Evolutionary conservation across 2,329 filamentous ascomycete genomes (phyloP), one percentile per base, ranked within the genome.

Genomic region (Penicillium sumatraense): DNA sequence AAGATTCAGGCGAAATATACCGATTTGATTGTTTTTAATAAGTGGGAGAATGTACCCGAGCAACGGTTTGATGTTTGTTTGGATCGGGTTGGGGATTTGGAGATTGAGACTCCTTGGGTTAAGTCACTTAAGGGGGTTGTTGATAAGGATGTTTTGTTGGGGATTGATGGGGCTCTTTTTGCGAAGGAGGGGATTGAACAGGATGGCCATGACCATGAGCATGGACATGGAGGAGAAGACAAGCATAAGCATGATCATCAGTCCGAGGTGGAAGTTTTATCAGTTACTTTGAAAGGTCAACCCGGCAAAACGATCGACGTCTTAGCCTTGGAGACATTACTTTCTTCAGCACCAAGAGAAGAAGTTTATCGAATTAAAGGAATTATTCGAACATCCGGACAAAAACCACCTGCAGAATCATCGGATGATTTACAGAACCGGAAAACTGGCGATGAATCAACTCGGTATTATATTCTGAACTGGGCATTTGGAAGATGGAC

Each of bases 401-500:
- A 59, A 57, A 69, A 75, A 1, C 75, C 72, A 0, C 75, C 78
- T 0, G 78, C 79, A 2, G 76, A 77, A 45, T 80, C 81, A 3
- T 82, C 75, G 10, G 78, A 80, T 14, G 69, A 76, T 47, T 64
- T 72, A 6, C 62, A 69, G 13, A 62, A 68, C 8, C 58, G 62
- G 36, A 27, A 56, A 18, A 51, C 41, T 7, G 86, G 9, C 1
- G 49, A 59, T 21, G 52, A 53, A 1, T 75, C 73, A 2, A 68
- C 73, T 18, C 73, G 75, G 14, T 81, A 90, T 52, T 97, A 95
- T 70, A 96, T 99, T 41, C 83, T 99, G 56, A 99, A 99, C 73
- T 99, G 95, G 95, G 95, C 95, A 0, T 99, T 99, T 76, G 92
- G 92, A 0, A 84, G 95, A 26, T 99, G 95, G 93, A 96, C 87